phyloP scores from a whole-genome alignment of 1,139 yeast genomes.

The Suhomyces chickasaworum region DNA sequence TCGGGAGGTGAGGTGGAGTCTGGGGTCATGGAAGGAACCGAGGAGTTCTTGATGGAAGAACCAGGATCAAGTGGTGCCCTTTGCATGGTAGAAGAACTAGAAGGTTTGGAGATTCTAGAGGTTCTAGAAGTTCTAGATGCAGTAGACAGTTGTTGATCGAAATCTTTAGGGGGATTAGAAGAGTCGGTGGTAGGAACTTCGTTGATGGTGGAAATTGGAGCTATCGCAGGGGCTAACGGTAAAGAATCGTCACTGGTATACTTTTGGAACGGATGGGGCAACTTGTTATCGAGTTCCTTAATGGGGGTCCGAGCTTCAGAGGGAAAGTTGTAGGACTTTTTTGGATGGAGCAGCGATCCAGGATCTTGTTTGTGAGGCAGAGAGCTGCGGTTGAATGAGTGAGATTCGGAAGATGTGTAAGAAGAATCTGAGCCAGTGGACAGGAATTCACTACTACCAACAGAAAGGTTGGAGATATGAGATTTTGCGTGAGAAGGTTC shows the following conservation, averaged over 20 bases:
- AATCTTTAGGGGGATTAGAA: background rate
- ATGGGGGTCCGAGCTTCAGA: constrained; percentile 6
- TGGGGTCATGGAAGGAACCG: constrained; percentile 6
- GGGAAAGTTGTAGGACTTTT: constrained; percentile 8
- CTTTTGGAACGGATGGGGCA: constrained; percentile 13
- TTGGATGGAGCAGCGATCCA: background rate
- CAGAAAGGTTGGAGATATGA: constrained; percentile 23
- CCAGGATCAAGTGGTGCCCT: constrained; percentile 6
- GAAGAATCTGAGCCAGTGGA: constrained; percentile 37
- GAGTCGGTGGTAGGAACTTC: constrained; percentile 1
- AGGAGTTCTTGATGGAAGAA: background rate
- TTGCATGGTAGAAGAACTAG: background rate
- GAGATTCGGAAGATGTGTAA: constrained; percentile 33
- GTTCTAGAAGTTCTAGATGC: background rate
- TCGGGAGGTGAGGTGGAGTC: constrained; percentile 12
- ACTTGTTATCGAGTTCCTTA: constrained; percentile 10
- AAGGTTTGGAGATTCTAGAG: too few species aligned
- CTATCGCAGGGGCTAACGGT: constrained; percentile 1
- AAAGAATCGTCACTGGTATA: constrained; percentile 11
- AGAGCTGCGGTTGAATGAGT: constrained; percentile 9
- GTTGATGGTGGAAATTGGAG: background rate
- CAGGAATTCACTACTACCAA: constrained; percentile 39
- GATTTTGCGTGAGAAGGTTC: constrained; percentile 16
- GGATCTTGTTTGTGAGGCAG: constrained; percentile 2
- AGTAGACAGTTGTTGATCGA: background rate